A percentile compares a stretch with the other conserved stretches of the same genome.
These are phyloP conservation scores for Rhamnella rubrinervis DNA, from an alignment of 331 rosid species.

Conservation along the genomic window DNA sequence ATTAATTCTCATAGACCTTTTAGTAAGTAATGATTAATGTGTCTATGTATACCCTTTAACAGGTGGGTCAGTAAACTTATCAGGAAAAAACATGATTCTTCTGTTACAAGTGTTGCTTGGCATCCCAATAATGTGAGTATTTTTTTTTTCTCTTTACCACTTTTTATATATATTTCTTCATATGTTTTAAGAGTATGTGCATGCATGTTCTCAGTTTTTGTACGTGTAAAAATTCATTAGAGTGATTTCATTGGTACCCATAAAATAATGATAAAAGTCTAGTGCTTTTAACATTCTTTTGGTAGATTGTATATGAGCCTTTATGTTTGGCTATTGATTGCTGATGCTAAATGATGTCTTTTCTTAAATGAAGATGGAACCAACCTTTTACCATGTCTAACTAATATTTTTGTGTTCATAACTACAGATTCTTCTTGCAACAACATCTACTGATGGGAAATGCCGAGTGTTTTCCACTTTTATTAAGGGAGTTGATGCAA, in stretches of 20 bases:
- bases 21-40: constrained; percentile 17
- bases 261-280: too few relatives aligned
- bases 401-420: constrained; percentile 10
- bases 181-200: constrained; percentile 1
- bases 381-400: constrained; percentile 8
- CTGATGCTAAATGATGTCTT: constrained; percentile 1
- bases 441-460: constrained; percentile 95
- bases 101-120: constrained; percentile 95
- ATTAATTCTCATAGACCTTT: background rate
- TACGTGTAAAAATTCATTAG: too few relatives aligned
- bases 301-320: background rate
- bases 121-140: constrained; percentile 84
- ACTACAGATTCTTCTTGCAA: constrained; percentile 83
- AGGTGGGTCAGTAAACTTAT: constrained; percentile 99
- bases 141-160: constrained; percentile 1
- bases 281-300: too few relatives aligned
- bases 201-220: background rate
- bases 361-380: constrained; percentile 4
- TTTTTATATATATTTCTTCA: background rate
- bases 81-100: constrained; percentile 86
- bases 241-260: too few relatives aligned
- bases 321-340: background rate
- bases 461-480: constrained; percentile 87
- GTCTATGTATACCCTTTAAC: constrained; percentile 25
- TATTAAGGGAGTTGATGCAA: constrained; percentile 86